Base-by-base conservation (phyloP, 768 basidiomycete species). In the Boletus eberwhitei region DNA sequence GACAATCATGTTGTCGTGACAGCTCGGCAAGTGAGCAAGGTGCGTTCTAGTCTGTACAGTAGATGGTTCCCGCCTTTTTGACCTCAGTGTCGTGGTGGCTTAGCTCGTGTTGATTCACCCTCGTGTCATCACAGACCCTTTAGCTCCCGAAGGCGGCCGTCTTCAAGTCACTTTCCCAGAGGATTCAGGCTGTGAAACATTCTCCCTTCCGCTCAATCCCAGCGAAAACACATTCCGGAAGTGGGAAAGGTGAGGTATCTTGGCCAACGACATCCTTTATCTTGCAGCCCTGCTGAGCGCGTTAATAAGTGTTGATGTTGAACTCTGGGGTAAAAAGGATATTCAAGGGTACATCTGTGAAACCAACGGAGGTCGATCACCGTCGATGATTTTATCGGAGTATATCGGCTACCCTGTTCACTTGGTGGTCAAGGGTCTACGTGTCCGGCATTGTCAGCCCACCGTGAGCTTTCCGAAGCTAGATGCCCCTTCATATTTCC, bases 101-200 rank as follows among this genome's bases (percentile, higher is more conserved):
- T 46, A 90, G 88, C 81, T 88, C 76, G 79, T 90, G 17, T 74
- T 90, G 36, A 81, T 91, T 48, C 72, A 75, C 5, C 86, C 89
- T 1, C 68, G 65, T 12, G 78, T 90, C 53, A 67, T 80, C 50
- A 44, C 59, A 50, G 81, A 86, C 60, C 64, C 74, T 12, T 64
- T 67, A 8, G 75, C 73, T 11, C 74, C 77, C 1, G 65, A 79
- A 35, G 75, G 76, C 8, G 84, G 84, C 16, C 53, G 63, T 3
- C 74, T 91, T 17, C 68, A 74, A 24, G 73, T 92, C 34, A 68
- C 72, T 0, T 87, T 91, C 63, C 88, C 88, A 19, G 70, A 74
- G 8, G 81, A 77, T 26, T 79, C 83, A 0, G 82, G 74, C 1
- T 82, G 82, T 62, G 77, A 79, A 55, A 65, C 76, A 3, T 87